Evolutionary conservation across 2,329 filamentous ascomycete genomes (phyloP).

Genomic region (Pestalotiopsis sp.): DNA sequence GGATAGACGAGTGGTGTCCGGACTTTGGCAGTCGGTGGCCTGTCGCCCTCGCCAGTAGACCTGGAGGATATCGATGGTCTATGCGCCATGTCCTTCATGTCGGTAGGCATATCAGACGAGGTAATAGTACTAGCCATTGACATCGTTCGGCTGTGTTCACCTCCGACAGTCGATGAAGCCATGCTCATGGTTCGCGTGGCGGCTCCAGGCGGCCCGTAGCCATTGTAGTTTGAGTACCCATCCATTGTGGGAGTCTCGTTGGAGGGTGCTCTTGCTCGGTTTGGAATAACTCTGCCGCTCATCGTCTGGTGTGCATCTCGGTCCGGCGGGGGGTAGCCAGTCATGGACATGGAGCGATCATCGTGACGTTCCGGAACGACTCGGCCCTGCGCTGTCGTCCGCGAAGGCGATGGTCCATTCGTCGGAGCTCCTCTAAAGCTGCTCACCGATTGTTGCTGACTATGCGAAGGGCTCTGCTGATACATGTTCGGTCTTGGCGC

Average conservation of each 20-base stretch:
- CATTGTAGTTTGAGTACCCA: slow-evolving; percentile 35
- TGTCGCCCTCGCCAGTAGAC: slow-evolving; percentile 52
- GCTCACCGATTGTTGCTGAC: slow-evolving; percentile 64
- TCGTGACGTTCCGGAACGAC: slow-evolving; percentile 89
- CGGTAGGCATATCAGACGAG: slow-evolving; percentile 62
- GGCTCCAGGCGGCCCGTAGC: slow-evolving; percentile 47
- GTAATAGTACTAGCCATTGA: slow-evolving; percentile 88
- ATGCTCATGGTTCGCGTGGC: slow-evolving; percentile 65
- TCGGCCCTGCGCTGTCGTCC: slow-evolving; percentile 88
- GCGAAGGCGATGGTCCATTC: slow-evolving; percentile 61
- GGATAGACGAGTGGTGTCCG: slow-evolving; percentile 89
- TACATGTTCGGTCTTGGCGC: slow-evolving; percentile 74
- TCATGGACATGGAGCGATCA: slow-evolving; percentile 96
- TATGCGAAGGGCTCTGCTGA: slow-evolving; percentile 63
- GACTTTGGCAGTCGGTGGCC: slow-evolving; percentile 62
- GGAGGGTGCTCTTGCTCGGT: slow-evolving; percentile 53
- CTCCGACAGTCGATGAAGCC: slow-evolving; percentile 52
- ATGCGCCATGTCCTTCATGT: slow-evolving; percentile 53
- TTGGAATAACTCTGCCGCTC: slow-evolving; percentile 89
- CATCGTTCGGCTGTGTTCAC: slow-evolving; percentile 68
- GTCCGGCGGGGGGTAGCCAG: slow-evolving; percentile 74
- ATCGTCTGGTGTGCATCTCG: slow-evolving; percentile 85
- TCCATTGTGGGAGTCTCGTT: slow-evolving; percentile 39
- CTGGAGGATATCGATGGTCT: slow-evolving; percentile 58
- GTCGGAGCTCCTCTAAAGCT: slow-evolving; percentile 80